phyloP scores from a whole-genome alignment of 2,329 filamentous ascomycete species.

The Trichoderma cornu-damae region DNA sequence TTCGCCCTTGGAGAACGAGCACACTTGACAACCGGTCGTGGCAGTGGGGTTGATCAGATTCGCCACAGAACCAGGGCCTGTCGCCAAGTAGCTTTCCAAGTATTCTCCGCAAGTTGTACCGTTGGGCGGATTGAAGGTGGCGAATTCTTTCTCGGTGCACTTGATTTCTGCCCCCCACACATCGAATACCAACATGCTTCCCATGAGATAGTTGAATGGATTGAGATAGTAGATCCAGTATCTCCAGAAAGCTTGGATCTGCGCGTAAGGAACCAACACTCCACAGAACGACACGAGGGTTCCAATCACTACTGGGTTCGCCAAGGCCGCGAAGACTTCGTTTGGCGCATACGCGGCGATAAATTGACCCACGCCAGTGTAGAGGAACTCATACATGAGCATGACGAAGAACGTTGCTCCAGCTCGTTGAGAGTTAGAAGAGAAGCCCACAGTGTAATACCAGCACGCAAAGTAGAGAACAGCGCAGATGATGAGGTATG shows the following conservation, averaged over 20 bases:
- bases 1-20: slow-evolving; percentile 51
- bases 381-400: slow-evolving; percentile 56
- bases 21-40: slow-evolving; percentile 53
- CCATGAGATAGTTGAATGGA: slow-evolving; percentile 58
- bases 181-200: slow-evolving; percentile 49
- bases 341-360: slow-evolving; percentile 60
- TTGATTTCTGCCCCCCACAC: slow-evolving; percentile 43
- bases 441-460: slow-evolving; percentile 55
- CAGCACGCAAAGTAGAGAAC: slow-evolving; percentile 49
- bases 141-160: slow-evolving; percentile 47
- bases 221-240: slow-evolving; percentile 60
- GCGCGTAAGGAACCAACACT: slow-evolving; percentile 62
- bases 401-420: slow-evolving; percentile 52
- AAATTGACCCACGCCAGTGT: slow-evolving; percentile 57
- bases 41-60: slow-evolving; percentile 58
- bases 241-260: slow-evolving; percentile 62
- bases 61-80: slow-evolving; percentile 41
- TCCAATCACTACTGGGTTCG: slow-evolving; percentile 52
- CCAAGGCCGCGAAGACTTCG: slow-evolving; percentile 53
- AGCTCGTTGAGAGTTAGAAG: slow-evolving; percentile 38
- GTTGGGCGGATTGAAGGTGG: slow-evolving; percentile 46
- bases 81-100: slow-evolving; percentile 44
- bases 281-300: slow-evolving; percentile 67
- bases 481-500: slow-evolving; percentile 45
- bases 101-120: slow-evolving; percentile 55